These are phyloP conservation scores for Chaetothyriales sp. DNA, from an alignment of 2,329 filamentous ascomycete species.

Conservation along the genomic window DNA sequence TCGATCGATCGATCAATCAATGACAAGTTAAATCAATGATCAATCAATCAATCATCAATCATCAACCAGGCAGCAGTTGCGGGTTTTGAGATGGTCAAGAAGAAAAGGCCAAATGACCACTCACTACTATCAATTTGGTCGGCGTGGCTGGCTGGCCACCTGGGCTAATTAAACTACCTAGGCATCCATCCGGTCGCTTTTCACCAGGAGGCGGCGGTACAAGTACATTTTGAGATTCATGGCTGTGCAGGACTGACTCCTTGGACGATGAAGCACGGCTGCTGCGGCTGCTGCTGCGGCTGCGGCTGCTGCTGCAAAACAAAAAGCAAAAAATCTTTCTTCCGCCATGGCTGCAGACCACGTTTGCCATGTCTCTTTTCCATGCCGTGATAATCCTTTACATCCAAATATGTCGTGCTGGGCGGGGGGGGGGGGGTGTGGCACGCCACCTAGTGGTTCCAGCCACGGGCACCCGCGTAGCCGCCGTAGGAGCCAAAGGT, in stretches of 20 bases:
- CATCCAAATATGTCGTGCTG: background rate
- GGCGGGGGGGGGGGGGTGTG: too few species aligned
- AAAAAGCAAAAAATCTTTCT: background rate
- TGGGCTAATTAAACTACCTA: background rate
- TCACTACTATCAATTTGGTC: background rate
- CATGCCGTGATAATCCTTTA: background rate
- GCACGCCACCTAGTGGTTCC: constrained; percentile 4
- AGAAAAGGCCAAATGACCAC: too few species aligned
- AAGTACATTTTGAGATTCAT: constrained; percentile 1
- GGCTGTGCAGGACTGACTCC: background rate
- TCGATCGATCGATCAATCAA: too few species aligned
- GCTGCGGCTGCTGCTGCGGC: too few species aligned
- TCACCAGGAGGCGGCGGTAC: background rate
- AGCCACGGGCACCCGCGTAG: constrained; percentile 14
- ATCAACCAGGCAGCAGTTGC: too few species aligned
- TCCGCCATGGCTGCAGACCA: background rate
- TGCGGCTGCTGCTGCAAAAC: too few species aligned
- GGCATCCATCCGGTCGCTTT: background rate
- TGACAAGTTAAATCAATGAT: background rate
- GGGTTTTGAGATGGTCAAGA: too few species aligned
- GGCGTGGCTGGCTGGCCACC: background rate
- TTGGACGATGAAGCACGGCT: background rate
- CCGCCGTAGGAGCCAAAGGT: constrained; percentile 17
- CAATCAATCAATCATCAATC: too few species aligned
- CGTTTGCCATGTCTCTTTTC: background rate